phyloP scores from a whole-genome alignment of 2,329 filamentous ascomycete genomes.

The Aspergillus alliaceus region DNA sequence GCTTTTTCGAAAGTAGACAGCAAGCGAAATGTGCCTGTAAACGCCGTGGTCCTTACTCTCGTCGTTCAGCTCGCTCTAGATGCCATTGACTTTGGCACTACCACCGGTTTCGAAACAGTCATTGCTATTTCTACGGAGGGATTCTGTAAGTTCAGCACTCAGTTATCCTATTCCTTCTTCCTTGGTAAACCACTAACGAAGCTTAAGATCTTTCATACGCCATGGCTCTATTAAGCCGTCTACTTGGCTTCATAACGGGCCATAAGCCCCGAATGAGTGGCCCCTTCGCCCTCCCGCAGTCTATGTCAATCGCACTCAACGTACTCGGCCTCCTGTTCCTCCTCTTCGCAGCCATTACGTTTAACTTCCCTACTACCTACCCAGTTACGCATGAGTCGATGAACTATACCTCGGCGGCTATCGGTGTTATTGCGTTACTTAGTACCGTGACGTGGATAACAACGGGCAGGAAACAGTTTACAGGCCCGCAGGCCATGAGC shows the following conservation, averaged over 20 bases:
- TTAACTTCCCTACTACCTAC: slow-evolving; percentile 54
- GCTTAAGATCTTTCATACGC: slow-evolving; percentile 55
- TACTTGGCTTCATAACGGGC: slow-evolving; percentile 48
- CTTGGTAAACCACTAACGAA: not conserved
- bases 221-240: slow-evolving; percentile 53
- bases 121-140: slow-evolving; percentile 59
- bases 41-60: slow-evolving; percentile 49
- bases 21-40: slow-evolving; percentile 50
- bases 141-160: slow-evolving; percentile 46
- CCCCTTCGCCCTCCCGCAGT: slow-evolving; percentile 43
- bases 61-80: slow-evolving; percentile 54
- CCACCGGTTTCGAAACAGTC: slow-evolving; percentile 57
- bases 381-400: slow-evolving; percentile 57
- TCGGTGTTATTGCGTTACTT: slow-evolving; percentile 55
- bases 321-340: slow-evolving; percentile 53
- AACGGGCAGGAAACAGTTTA: slow-evolving; percentile 52
- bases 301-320: slow-evolving; percentile 50
- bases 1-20: slow-evolving; percentile 48
- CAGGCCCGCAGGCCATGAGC: slow-evolving; percentile 41
- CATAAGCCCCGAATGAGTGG: slow-evolving; percentile 38
- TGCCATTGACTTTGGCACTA: slow-evolving; percentile 56
- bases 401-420: slow-evolving; percentile 60
- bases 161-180: not conserved
- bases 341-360: slow-evolving; percentile 55
- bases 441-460: slow-evolving; percentile 53